Conservation (phyloP, 768 basidiomycete species). For the Termitomyces heimii region DNA sequence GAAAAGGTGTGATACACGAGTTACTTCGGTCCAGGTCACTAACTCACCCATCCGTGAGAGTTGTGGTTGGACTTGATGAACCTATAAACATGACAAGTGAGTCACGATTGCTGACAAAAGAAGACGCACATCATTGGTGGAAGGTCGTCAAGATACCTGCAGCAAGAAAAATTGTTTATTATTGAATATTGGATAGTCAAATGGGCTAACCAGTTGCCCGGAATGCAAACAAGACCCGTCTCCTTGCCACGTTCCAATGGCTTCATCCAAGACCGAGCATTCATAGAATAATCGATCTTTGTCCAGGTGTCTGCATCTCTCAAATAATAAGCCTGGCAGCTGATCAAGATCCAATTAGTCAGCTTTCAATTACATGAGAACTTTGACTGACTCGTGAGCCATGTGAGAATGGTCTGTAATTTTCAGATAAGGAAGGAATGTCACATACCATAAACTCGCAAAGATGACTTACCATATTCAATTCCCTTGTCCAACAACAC, state of each 20-base stretch:
- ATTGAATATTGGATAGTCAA: too few relatives aligned
- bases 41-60: slow-evolving; percentile 62
- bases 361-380: background rate
- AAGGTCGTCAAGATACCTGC: slow-evolving; percentile 64
- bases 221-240: slow-evolving; percentile 56
- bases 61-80: slow-evolving; percentile 65
- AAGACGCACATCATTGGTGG: slow-evolving; percentile 61
- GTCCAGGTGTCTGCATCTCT: slow-evolving; percentile 67
- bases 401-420: slow-evolving; percentile 6
- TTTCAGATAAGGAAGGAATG: background rate
- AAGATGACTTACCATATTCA: slow-evolving; percentile 49
- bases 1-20: background rate
- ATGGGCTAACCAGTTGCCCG: slow-evolving; percentile 55
- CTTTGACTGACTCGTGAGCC: slow-evolving; percentile 13
- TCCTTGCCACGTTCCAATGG: slow-evolving; percentile 58
- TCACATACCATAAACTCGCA: background rate
- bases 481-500: slow-evolving; percentile 68
- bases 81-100: slow-evolving; percentile 27
- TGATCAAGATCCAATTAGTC: slow-evolving; percentile 11
- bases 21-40: background rate
- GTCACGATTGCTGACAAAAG: background rate
- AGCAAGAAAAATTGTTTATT: background rate
- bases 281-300: slow-evolving; percentile 58
- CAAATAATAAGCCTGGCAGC: slow-evolving; percentile 62
- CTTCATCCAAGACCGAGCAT: slow-evolving; percentile 70